Base-by-base conservation (phyloP, 805 yeast genomes). In the Candida namnaoensis region DNA sequence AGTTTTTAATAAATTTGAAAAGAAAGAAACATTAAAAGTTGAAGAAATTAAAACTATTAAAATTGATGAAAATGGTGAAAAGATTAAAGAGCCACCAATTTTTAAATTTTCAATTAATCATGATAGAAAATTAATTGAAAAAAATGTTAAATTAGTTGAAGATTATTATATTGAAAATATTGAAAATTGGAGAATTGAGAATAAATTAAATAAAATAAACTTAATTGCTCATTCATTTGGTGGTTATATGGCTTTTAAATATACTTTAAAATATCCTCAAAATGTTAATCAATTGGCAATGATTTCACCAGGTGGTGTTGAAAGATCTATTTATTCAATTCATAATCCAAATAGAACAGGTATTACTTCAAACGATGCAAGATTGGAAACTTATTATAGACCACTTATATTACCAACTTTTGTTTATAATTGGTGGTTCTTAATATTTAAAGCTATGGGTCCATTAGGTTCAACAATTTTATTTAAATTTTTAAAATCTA, bases 171-270 rank as follows among this genome's bases (percentile, higher is more conserved):
- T 74, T 7, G 73, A 71, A 9, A 73, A 80, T 3, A 57, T 86
- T 7, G 91, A 85, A 40, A 56, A 60, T 7, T 85, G 95, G 93
- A 64, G 93, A 50, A 44, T 42, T 7, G 60, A 51, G 8, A 62
- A 72, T 19, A 66, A 68, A 0, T 56, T 85, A 10, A 70, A 66
- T 2, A 69, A 74, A 46, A 71, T 86, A 34, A 82, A 75, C 51
- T 54, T 86, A 12, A 62, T 85, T 19, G 91, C 88, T 1, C 95
- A 86, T 58, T 84, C 95, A 0, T 78, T 76, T 47, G 95, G 95
- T 30, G 93, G 88, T 0, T 80, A 82, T 50, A 64, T 87, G 62
- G 74, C 86, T 0, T 74, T 75, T 38, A 73, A 80, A 7, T 85
- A 82, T 56, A 69, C 84, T 2, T 53, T 78, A 36, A 74, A 66